phyloP scores from a whole-genome alignment of 2,329 filamentous ascomycete species.

The Penicillium nordicum region DNA sequence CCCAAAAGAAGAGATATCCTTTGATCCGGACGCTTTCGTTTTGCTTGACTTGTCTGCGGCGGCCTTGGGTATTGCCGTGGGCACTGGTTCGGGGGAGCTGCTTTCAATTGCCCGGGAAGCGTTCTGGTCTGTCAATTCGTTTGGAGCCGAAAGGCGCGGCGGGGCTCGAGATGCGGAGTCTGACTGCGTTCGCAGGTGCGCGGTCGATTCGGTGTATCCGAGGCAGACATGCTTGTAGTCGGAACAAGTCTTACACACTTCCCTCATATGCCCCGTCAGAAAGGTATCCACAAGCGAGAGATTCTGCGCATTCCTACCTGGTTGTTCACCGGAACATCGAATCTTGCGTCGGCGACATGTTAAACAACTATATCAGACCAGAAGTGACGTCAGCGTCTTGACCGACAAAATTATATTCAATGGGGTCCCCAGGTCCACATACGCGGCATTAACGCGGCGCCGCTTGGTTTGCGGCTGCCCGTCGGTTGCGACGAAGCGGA shows the following conservation, averaged over 20 bases:
- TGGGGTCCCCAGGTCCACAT: constrained; percentile 40
- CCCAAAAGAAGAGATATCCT: constrained; percentile 16
- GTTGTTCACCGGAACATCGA: constrained; percentile 69
- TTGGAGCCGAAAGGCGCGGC: constrained; percentile 15
- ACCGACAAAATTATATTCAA: not conserved
- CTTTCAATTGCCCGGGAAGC: constrained; percentile 22
- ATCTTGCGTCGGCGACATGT: constrained; percentile 75
- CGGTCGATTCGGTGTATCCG: constrained; percentile 58
- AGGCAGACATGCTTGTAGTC: constrained; percentile 68
- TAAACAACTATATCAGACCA: constrained; percentile 54
- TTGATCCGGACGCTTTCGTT: constrained; percentile 14
- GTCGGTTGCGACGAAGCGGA: constrained; percentile 79
- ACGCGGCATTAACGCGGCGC: constrained; percentile 75
- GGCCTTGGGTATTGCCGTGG: constrained; percentile 2
- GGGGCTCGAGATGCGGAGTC: constrained; percentile 26
- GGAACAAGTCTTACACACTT: constrained; percentile 65
- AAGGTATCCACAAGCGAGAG: not conserved
- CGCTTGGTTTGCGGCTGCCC: constrained; percentile 76
- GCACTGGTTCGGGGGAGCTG: constrained; percentile 27
- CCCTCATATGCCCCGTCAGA: constrained; percentile 1
- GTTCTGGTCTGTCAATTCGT: constrained; percentile 16
- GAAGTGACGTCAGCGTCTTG: constrained; percentile 10
- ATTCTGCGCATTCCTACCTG: constrained; percentile 37
- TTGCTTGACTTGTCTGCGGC: constrained; percentile 16
- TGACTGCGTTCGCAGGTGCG: constrained; percentile 33